Evolutionary conservation across 192 early-diverging fungal genomes (phyloP), one percentile per base, ranked within the genome.

Genomic region (Podochytrium sp.): DNA sequence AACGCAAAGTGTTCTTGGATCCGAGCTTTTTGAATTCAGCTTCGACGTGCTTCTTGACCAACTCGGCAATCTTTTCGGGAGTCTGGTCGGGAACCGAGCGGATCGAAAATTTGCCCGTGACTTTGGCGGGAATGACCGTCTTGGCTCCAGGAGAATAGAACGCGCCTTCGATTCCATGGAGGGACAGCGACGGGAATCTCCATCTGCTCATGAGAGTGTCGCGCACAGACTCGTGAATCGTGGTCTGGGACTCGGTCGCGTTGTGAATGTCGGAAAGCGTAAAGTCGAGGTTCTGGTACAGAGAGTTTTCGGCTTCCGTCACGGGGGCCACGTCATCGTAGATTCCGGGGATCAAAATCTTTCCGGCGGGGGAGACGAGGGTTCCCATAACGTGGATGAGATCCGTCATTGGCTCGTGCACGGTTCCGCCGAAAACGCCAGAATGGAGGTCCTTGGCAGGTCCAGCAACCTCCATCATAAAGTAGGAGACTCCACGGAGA

Each of bases 381-480:
- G 86, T 92, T 74, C 85, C 79, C 86, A 99, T 89, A 58, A 99
- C 74, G 49, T 85, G 78, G 75, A 94, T 80, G 71, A 99, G 83
- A 80, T 99, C 97, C 38, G 93, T 93, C 97, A 99, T 99, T 60
- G 97, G 97, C 85, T 99, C 97, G 79, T 99, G 95, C 64, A 98
- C 81, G 16, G 77, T 79, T 23, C 83, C 84, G 29, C 94, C 94
- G 86, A 95, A 97, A 32, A 97, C 94, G 76, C 97, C 97, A 82
- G 92, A 94, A 86, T 99, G 97, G 56, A 99, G 87, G 80, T 99
- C 97, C 74, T 88, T 88, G 47, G 89, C 92, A 7, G 95, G 95
- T 52, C 95, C 95, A 73, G 84, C 80, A 73, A 96, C 82, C 58
- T 81, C 82, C 56, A 91, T 41, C 42, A 67, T 76, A 77, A 85